Evolutionary conservation across 192 early-diverging fungal species (phyloP).

Genomic region (Hyaloraphidium curvatum): DNA sequence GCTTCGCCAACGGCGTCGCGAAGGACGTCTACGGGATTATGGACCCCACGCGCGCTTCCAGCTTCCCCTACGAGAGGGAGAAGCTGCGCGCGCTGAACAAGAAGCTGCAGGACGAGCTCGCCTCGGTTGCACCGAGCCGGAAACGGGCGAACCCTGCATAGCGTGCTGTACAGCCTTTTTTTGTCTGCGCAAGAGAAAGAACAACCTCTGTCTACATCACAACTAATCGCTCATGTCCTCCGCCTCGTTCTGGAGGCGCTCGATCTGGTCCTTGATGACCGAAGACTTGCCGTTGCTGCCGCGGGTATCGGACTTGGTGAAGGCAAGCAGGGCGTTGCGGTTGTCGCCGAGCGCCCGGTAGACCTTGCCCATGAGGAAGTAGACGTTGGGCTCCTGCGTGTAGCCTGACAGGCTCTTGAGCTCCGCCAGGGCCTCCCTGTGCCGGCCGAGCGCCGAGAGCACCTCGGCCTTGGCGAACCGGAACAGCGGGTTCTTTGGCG

Average conservation of each 20-base stretch:
- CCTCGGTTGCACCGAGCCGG: too few species aligned
- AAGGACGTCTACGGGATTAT: not conserved
- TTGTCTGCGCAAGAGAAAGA: too few species aligned
- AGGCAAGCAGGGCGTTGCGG: constrained; percentile 28
- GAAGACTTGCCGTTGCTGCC: too few species aligned
- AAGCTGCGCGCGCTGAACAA: not conserved
- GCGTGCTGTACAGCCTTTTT: too few species aligned
- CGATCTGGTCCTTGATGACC: too few species aligned
- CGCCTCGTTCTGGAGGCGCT: too few species aligned
- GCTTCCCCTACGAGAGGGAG: not conserved
- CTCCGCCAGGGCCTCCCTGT: constrained; percentile 37
- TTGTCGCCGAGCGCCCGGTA: constrained; percentile 28
- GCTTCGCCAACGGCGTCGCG: not conserved
- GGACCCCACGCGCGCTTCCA: not conserved
- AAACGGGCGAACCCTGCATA: too few species aligned
- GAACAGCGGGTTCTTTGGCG: constrained; percentile 32
- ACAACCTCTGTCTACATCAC: too few species aligned
- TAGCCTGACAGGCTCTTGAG: constrained; percentile 34
- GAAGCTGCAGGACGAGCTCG: not conserved
- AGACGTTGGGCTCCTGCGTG: constrained; percentile 32
- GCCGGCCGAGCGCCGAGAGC: constrained; percentile 32
- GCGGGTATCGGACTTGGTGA: too few species aligned
- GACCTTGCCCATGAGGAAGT: constrained; percentile 38
- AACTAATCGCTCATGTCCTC: too few species aligned
- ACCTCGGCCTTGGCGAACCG: constrained; percentile 48